A percentile compares a stretch with the other conserved stretches of the same genome.
phyloP scores from a whole-genome alignment of 2,329 filamentous ascomycete genomes.

The Cordyceps fumosorosea region DNA sequence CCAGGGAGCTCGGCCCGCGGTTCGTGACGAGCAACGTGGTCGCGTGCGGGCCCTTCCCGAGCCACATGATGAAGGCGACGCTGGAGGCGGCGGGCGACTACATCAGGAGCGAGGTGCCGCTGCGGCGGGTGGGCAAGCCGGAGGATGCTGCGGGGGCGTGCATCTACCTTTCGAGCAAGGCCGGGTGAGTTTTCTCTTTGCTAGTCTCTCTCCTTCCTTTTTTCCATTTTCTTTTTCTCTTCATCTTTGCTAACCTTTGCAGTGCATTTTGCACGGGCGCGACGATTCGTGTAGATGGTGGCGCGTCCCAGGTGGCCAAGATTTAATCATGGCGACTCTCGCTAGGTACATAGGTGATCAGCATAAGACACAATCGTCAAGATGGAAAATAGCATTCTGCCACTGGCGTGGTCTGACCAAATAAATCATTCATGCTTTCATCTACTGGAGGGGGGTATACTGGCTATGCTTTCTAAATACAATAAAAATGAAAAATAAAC shows the following conservation, averaged over 20 bases:
- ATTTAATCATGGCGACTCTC: slow-evolving; percentile 27
- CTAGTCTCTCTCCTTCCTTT: slow-evolving; percentile 17
- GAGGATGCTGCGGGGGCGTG: slow-evolving; percentile 67
- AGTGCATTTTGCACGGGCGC: slow-evolving; percentile 58
- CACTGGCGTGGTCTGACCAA: neutral
- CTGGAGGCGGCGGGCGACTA: slow-evolving; percentile 47
- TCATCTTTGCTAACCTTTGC: slow-evolving; percentile 9
- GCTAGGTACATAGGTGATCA: too few relatives aligned
- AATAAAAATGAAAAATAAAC: neutral
- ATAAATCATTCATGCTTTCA: neutral
- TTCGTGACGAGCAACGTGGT: slow-evolving; percentile 61
- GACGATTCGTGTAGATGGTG: slow-evolving; percentile 56
- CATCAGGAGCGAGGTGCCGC: slow-evolving; percentile 53
- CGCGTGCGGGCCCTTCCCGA: slow-evolving; percentile 65
- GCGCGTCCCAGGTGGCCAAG: slow-evolving; percentile 39
- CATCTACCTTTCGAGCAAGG: slow-evolving; percentile 61
- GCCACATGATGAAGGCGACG: slow-evolving; percentile 61
- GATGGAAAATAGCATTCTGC: neutral
- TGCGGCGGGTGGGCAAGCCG: slow-evolving; percentile 60
- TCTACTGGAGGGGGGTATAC: slow-evolving; percentile 5
- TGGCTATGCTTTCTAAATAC: slow-evolving; percentile 8
- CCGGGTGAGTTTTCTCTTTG: slow-evolving; percentile 45
- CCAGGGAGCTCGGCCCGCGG: slow-evolving; percentile 51
- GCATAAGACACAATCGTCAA: neutral
- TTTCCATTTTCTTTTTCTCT: slow-evolving; percentile 33